phyloP scores from a whole-genome alignment of 2,329 filamentous ascomycete genomes.

The Verticillium nubilum region DNA sequence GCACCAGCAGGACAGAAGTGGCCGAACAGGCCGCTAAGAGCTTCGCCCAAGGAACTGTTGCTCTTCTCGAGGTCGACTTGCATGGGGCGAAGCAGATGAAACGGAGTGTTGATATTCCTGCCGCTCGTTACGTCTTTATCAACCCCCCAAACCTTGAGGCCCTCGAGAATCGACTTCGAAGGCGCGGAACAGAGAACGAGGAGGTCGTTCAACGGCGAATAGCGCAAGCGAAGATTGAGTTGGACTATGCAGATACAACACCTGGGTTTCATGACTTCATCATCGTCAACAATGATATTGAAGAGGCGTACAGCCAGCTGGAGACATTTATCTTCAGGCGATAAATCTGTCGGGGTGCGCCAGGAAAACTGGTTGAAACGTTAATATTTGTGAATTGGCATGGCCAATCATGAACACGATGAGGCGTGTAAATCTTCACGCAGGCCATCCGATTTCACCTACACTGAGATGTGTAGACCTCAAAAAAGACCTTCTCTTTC shows the following conservation, averaged over 20 bases:
- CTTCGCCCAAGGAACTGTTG: slow-evolving; percentile 52
- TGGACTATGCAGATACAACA: slow-evolving; percentile 60
- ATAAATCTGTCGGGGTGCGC: neutral
- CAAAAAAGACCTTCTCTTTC: too few relatives aligned
- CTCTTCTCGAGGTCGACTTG: slow-evolving; percentile 95
- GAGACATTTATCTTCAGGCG: too few relatives aligned
- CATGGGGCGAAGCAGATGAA: slow-evolving; percentile 96
- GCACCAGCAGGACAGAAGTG: slow-evolving; percentile 75
- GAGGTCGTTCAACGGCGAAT: slow-evolving; percentile 64
- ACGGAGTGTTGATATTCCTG: slow-evolving; percentile 50
- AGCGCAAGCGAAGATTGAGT: slow-evolving; percentile 65
- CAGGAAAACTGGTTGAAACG: too few relatives aligned
- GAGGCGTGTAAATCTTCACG: too few relatives aligned
- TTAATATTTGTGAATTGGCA: too few relatives aligned
- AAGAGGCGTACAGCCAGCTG: too few relatives aligned
- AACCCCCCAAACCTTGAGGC: slow-evolving; percentile 72
- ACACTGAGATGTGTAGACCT: too few relatives aligned
- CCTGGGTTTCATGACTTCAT: slow-evolving; percentile 36
- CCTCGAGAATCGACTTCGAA: slow-evolving; percentile 68
- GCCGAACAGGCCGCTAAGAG: slow-evolving; percentile 62
- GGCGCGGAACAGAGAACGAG: slow-evolving; percentile 71
- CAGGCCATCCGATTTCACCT: too few relatives aligned
- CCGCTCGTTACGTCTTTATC: slow-evolving; percentile 79
- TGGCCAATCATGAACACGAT: too few relatives aligned
- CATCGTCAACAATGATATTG: too few relatives aligned